A percentile compares a stretch with the other conserved stretches of the same genome.
Evolutionary conservation across 164 flowering plant species (phyloP).

Genomic region (Kingdonia uniflora): DNA sequence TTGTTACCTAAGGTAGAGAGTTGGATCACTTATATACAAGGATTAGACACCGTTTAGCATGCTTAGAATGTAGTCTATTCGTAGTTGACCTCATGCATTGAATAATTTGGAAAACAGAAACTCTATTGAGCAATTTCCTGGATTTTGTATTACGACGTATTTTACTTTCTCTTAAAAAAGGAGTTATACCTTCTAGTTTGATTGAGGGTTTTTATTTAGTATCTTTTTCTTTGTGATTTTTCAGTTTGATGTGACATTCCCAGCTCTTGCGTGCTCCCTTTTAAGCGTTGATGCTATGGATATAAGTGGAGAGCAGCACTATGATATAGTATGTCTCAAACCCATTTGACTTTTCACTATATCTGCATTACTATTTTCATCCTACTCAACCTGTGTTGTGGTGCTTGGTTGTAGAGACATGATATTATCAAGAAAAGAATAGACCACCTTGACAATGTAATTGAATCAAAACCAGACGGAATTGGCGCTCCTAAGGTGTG

Average conservation of each 20-base stretch:
- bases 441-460: slow-evolving; percentile 58
- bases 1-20: too few species aligned
- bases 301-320: slow-evolving; percentile 79
- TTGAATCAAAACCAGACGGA: slow-evolving; percentile 58
- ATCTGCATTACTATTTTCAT: neutral
- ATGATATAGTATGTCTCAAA: slow-evolving; percentile 46
- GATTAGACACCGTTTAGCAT: too few species aligned
- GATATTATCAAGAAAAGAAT: slow-evolving; percentile 72
- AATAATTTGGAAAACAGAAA: too few species aligned
- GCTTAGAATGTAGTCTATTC: too few species aligned
- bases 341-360: neutral
- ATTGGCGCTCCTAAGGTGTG: slow-evolving; percentile 80
- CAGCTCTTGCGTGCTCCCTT: slow-evolving; percentile 55
- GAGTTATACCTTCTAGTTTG: too few species aligned
- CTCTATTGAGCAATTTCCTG: too few species aligned
- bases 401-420: slow-evolving; percentile 40
- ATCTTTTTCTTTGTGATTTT: slow-evolving; percentile 8
- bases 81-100: too few species aligned
- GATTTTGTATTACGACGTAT: too few species aligned
- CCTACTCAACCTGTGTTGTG: neutral
- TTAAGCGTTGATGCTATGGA: slow-evolving; percentile 78
- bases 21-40: too few species aligned
- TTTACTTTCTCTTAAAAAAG: too few species aligned
- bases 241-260: slow-evolving; percentile 85
- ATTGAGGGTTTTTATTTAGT: too few species aligned